These are phyloP conservation scores for Phaeosphaeriaceae sp. DNA, from an alignment of 2,329 filamentous ascomycete genomes.

Conservation along the genomic window DNA sequence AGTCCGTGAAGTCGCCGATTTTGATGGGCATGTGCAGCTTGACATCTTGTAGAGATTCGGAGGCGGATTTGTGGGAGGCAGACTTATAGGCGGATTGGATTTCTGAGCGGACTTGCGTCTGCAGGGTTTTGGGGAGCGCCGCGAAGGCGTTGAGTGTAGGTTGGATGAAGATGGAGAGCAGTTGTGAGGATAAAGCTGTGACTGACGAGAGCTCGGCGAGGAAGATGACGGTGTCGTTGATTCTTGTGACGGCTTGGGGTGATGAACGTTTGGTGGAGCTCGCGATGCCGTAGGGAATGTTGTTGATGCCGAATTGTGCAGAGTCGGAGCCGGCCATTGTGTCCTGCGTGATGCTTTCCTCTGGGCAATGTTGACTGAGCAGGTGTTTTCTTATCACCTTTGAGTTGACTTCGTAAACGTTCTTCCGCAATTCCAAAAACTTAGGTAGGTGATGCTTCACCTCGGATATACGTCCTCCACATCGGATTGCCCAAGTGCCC, in stretches of 20 bases:
- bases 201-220: slow-evolving; percentile 52
- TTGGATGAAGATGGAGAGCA: slow-evolving; percentile 36
- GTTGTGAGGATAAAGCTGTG: slow-evolving; percentile 22
- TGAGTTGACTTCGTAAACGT: neutral
- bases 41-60: slow-evolving; percentile 50
- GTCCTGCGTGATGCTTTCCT: neutral
- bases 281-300: slow-evolving; percentile 43
- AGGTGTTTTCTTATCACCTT: neutral
- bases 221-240: slow-evolving; percentile 61
- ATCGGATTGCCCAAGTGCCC: slow-evolving; percentile 8
- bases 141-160: slow-evolving; percentile 59
- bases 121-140: slow-evolving; percentile 50
- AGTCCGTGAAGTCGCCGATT: slow-evolving; percentile 66
- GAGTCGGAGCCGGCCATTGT: slow-evolving; percentile 30
- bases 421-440: neutral
- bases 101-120: slow-evolving; percentile 50
- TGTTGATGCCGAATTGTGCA: slow-evolving; percentile 40
- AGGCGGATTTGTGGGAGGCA: slow-evolving; percentile 15
- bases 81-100: slow-evolving; percentile 47
- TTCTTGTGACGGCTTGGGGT: slow-evolving; percentile 59
- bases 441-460: neutral
- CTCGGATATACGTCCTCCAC: slow-evolving; percentile 19
- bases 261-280: slow-evolving; percentile 25
- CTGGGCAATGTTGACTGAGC: neutral
- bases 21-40: slow-evolving; percentile 62